Percentiles rank a stretch among this genome's conserved stretches.
Evolutionary conservation across 2,329 filamentous ascomycete species (phyloP).

Genomic region (Gaeumannomyces sp.): DNA sequence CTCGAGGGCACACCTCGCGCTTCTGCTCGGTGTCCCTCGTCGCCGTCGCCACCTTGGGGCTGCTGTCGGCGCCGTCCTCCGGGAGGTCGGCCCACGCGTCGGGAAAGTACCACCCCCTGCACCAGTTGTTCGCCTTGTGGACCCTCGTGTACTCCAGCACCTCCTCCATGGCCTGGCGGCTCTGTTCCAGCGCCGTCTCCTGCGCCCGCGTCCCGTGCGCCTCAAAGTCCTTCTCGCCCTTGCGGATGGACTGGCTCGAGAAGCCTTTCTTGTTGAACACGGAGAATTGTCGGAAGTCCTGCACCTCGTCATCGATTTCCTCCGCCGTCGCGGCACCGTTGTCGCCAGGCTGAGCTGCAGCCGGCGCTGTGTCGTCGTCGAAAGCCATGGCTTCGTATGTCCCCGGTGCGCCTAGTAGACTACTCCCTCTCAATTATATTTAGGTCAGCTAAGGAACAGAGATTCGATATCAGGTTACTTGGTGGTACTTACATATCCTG

Average conservation of each 20-base stretch:
- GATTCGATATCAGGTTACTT: background rate
- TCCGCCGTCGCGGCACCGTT: slow-evolving; percentile 18
- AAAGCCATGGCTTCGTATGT: slow-evolving; percentile 18
- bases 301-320: slow-evolving; percentile 28
- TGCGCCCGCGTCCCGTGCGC: slow-evolving; percentile 82
- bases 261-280: slow-evolving; percentile 45
- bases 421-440: background rate
- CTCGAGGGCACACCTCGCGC: slow-evolving; percentile 26
- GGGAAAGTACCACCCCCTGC: slow-evolving; percentile 69
- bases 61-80: slow-evolving; percentile 17
- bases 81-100: slow-evolving; percentile 40
- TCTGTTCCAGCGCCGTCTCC: slow-evolving; percentile 69
- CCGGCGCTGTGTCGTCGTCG: slow-evolving; percentile 19
- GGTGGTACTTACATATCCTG: background rate
- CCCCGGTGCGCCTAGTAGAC: background rate
- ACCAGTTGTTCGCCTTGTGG: slow-evolving; percentile 60
- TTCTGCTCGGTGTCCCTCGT: slow-evolving; percentile 11
- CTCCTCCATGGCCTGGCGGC: slow-evolving; percentile 81
- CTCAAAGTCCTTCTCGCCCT: slow-evolving; percentile 97
- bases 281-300: slow-evolving; percentile 75
- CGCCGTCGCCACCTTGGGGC: background rate
- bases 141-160: slow-evolving; percentile 72
- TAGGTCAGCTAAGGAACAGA: background rate
- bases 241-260: slow-evolving; percentile 66
- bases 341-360: slow-evolving; percentile 11